These are phyloP conservation scores for Fraxinus angustifolia DNA, from an alignment of 305 asterid genomes.

Conservation along the genomic window DNA sequence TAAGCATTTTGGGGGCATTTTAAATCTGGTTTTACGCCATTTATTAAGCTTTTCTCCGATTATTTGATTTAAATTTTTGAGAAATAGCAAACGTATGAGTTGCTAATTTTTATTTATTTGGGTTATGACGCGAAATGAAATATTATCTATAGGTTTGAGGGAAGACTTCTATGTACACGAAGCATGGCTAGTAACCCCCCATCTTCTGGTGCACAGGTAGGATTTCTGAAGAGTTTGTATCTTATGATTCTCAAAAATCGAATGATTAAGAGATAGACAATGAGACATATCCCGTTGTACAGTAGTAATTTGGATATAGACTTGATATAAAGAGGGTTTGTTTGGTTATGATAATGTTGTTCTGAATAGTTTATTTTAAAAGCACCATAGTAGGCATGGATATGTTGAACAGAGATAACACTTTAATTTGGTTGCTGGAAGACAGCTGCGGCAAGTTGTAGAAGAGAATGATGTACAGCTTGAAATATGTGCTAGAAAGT, in stretches of 20 bases:
- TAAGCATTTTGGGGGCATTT: neutral
- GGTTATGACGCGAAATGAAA: conserved; percentile 1
- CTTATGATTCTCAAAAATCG: neutral
- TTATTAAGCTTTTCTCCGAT: neutral
- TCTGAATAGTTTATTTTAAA: neutral
- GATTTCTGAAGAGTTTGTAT: neutral
- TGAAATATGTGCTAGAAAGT: conserved; percentile 3
- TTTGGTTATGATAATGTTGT: neutral
- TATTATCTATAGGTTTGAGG: conserved; percentile 29
- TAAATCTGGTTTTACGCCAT: neutral
- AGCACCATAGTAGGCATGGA: neutral
- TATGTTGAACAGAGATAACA: conserved; percentile 1
- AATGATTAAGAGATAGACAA: neutral
- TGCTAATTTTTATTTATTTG: neutral
- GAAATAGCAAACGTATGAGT: neutral
- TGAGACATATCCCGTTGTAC: neutral
- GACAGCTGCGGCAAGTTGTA: neutral
- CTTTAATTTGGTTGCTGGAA: neutral
- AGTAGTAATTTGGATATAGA: neutral
- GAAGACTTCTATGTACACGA: conserved; percentile 28
- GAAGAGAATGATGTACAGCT: neutral
- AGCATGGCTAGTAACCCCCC: conserved; percentile 73
- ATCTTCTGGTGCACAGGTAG: conserved; percentile 76
- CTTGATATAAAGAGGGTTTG: neutral
- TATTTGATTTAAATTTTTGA: neutral